Evolutionary conservation across 1,284 basidiomycete species (phyloP).

Genomic region (Ceratobasidium sp.): DNA sequence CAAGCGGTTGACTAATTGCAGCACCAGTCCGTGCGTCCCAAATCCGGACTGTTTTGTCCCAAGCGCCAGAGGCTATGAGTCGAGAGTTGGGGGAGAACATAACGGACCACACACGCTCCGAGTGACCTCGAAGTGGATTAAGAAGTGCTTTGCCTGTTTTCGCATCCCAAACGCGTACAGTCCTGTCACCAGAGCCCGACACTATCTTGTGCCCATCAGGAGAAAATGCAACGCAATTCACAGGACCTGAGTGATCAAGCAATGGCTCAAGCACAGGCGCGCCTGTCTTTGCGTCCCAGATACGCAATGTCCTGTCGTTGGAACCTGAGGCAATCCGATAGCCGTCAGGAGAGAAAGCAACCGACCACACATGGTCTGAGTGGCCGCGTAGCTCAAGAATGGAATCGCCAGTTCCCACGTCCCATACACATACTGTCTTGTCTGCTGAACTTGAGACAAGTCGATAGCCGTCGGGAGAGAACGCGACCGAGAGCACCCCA

Average conservation of each 20-base stretch:
- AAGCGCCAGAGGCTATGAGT: slow-evolving; percentile 30
- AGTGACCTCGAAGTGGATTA: slow-evolving; percentile 18
- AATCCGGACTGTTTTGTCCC: slow-evolving; percentile 34
- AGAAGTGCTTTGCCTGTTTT: background rate
- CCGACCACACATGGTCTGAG: slow-evolving; percentile 11
- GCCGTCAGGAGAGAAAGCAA: slow-evolving; percentile 40
- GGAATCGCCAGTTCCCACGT: slow-evolving; percentile 6
- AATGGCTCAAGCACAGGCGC: background rate
- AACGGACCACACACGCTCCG: slow-evolving; percentile 53
- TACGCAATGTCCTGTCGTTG: slow-evolving; percentile 18
- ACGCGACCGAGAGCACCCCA: slow-evolving; percentile 1
- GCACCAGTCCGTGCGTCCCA: slow-evolving; percentile 39
- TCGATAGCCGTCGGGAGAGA: slow-evolving; percentile 23
- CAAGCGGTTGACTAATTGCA: slow-evolving; percentile 51
- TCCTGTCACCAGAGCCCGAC: slow-evolving; percentile 16
- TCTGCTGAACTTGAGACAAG: slow-evolving; percentile 31
- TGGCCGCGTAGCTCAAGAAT: slow-evolving; percentile 10
- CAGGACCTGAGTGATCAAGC: too few relatives aligned
- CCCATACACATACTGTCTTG: slow-evolving; percentile 40
- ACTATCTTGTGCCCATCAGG: slow-evolving; percentile 1
- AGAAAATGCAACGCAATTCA: slow-evolving; percentile 13
- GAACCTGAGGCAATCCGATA: slow-evolving; percentile 34
- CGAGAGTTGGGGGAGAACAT: slow-evolving; percentile 57
- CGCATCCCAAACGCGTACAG: background rate
- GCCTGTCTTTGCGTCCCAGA: slow-evolving; percentile 38